Base-by-base conservation (phyloP, 164 flowering plant species). In the Santalum album region DNA sequence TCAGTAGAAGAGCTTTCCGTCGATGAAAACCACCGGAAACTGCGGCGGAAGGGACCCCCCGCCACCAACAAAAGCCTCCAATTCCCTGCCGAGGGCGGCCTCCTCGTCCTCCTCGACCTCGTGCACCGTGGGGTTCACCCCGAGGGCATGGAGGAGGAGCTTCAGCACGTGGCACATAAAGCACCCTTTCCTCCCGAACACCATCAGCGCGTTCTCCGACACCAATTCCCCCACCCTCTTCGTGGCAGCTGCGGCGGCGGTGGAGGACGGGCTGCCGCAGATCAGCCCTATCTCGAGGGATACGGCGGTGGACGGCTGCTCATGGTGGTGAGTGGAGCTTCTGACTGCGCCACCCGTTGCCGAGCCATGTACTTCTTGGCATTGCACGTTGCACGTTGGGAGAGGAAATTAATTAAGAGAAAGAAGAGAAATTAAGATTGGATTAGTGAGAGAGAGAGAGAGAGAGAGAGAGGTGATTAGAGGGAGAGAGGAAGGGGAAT, bases 1-100 rank as follows among this genome's bases (percentile, higher is more conserved):
- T 11, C n/a, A n/a, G n/a, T 80, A 80, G n/a, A 78, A 69, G 35
- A 75, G 50, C 66, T 55, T 63, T 25, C 83, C 83, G 9, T 80
- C 83, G 1, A 78, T 67, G 49, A 75, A 78, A 35, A 78, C 76
- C 16, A 68, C 64, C 38, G 83, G 83, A 18, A 78, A 62, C 51
- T 65, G 73, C 42, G 45, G 55, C 26, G 32, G 21, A 2, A 12
- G 7, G 21, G 7, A 4, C 7, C 24, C 45, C 5, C 29, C 57
- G 0, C 20, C 43, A 2, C 43, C 58, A 16, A 7, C 34, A 20
- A 54, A 23, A 17, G 12, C 40, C 36, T 15, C 36, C 57, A 64
- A 19, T n/a, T 59, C 69, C 17, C 40, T 29, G 3, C 32, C 7
- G 14, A 65, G 29, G 9, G n/a, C 48, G 3, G 42, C 57, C 34